Evolutionary conservation across 2,329 filamentous ascomycete species (phyloP).

Genomic region (Cadophora sp.): DNA sequence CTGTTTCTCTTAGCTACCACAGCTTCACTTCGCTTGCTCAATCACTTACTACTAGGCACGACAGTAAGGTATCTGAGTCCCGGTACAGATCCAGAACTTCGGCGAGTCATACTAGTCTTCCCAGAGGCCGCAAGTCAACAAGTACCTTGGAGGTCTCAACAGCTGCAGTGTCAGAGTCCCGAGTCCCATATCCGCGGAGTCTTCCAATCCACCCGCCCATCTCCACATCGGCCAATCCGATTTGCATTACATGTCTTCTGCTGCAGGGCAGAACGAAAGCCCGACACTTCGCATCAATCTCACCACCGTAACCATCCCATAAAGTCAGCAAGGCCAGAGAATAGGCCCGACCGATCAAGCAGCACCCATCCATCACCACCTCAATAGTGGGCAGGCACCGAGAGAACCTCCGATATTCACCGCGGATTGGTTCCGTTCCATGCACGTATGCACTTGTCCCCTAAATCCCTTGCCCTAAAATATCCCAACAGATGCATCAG

Average conservation of each 20-base stretch:
- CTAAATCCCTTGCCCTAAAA: conserved; percentile 3
- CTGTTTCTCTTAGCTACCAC: background rate
- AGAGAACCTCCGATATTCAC: conserved; percentile 10
- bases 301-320: background rate
- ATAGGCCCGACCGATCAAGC: conserved; percentile 11
- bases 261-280: background rate
- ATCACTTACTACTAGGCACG: background rate
- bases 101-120: background rate
- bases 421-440: conserved; percentile 8
- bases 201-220: background rate
- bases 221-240: conserved; percentile 1
- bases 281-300: conserved; percentile 1
- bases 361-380: conserved; percentile 3
- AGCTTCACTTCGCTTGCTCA: background rate
- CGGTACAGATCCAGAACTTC: background rate
- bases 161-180: background rate
- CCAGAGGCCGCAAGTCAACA: background rate
- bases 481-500: background rate
- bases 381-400: background rate
- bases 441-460: conserved; percentile 7
- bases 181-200: background rate
- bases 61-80: background rate
- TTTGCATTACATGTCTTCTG: conserved; percentile 4
- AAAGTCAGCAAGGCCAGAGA: background rate
- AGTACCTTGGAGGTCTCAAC: background rate